Percentiles rank a stretch among this genome's conserved stretches.
These are phyloP conservation scores for Calvatia gigantea DNA, from an alignment of 768 basidiomycete species.

Conservation along the genomic window DNA sequence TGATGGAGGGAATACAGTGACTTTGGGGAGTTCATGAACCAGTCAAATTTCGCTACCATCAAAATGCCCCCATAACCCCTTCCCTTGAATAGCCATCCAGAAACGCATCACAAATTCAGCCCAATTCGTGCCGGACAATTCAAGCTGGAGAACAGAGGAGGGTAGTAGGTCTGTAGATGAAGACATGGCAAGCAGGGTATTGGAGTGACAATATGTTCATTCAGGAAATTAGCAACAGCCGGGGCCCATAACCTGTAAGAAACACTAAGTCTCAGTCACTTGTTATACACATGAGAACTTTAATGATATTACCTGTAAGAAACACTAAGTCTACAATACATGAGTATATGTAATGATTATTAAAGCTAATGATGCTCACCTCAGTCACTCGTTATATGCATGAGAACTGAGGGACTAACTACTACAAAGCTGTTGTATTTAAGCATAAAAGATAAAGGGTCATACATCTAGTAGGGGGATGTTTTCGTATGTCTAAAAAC, in stretches of 20 bases:
- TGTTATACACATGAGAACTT: not conserved
- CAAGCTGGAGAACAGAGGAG: not conserved
- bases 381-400: too few species aligned
- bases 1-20: too few species aligned
- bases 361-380: too few species aligned
- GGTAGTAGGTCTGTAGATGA: not conserved
- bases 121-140: not conserved
- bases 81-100: not conserved
- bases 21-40: not conserved
- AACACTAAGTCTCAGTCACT: not conserved
- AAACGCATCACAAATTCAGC: not conserved
- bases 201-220: not conserved
- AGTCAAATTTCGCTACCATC: not conserved
- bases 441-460: too few species aligned
- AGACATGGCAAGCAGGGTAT: not conserved
- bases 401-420: too few species aligned
- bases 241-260: not conserved
- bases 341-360: too few species aligned
- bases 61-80: not conserved
- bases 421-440: too few species aligned
- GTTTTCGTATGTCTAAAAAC: too few species aligned
- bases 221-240: not conserved
- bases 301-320: too few species aligned
- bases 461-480: too few species aligned
- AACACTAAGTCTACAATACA: too few species aligned